Evolutionary conservation across 495 filamentous ascomycete species (phyloP), one percentile per base, ranked within the genome.

Genomic region (Haplographium delicatum): DNA sequence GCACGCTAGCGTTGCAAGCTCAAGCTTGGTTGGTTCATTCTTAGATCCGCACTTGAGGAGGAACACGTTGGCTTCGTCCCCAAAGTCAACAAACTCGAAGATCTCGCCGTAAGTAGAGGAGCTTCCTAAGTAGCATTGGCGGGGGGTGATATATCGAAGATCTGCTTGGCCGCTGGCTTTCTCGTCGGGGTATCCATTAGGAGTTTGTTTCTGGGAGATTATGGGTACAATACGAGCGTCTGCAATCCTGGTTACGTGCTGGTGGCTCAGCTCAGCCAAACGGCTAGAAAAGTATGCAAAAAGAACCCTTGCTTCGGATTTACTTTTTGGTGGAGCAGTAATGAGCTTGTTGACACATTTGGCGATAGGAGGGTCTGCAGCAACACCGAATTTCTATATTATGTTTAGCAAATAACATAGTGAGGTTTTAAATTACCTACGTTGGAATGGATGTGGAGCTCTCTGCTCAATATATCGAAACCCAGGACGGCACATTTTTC

Each of bases 61-160:
- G 60, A 99, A 97, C 0, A 84, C 70, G 58, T 97, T 96, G 3
- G 89, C 91, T 59, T 91, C 81, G 44, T 75, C 64, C 3, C 90
- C 89, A 67, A 96, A 96, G 63, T 96, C 86, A 3, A 97, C 89
- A 67, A 95, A 99, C 63, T 96, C 90, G 55, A 97, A 95, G 15
- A 99, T 89, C 23, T 93, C 88, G 30, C 78, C 83, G 57, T 91
- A 97, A 10, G 77, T 78, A 18, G 81, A 71, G 49, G 83, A 83
- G 20, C 75, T 78, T 19, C 86, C 84, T 5, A 98, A 73, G 66
- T 93, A 96, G 59, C 85, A 89, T 26, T 78, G 66, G 22, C 68
- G 73, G 2, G 91, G 91, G 23, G 76, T 71, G 27, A 89, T 64
- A 49, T 74, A 68, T 28, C 71, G 74, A n/a, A 71, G 6, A 9